Conservation (phyloP, 495 filamentous ascomycete species). For the Chaetomium tenue region DNA sequence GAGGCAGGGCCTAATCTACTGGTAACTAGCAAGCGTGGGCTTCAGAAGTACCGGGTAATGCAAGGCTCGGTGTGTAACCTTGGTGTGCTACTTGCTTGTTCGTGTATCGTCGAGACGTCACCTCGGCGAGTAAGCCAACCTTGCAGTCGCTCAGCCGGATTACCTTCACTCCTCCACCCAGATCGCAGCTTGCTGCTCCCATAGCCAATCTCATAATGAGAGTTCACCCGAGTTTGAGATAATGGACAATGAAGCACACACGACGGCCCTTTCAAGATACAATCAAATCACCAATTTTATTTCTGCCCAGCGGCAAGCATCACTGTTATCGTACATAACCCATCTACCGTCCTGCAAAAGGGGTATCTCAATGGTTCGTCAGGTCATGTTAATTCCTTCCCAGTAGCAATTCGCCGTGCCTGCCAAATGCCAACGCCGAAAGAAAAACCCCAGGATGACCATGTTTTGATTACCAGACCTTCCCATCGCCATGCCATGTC, state of each 20-base stretch:
- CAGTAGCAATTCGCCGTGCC: background rate
- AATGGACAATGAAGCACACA: background rate
- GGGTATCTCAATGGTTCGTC: constrained; percentile 16
- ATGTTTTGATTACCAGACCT: constrained; percentile 11
- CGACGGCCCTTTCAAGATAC: background rate
- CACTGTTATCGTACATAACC: constrained; percentile 14
- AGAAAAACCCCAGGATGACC: constrained; percentile 6
- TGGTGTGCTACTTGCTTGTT: too few species aligned
- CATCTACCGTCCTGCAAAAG: constrained; percentile 20
- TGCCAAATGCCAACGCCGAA: constrained; percentile 14
- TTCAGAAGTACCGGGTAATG: too few species aligned
- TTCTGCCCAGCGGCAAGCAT: background rate
- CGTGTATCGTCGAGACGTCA: too few species aligned
- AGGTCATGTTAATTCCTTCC: constrained; percentile 4
- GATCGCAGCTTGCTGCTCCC: too few species aligned
- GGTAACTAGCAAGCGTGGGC: too few species aligned
- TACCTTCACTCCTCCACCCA: too few species aligned
- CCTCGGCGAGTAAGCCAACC: too few species aligned
- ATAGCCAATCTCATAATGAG: too few species aligned
- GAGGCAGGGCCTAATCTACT: background rate
- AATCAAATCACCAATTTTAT: constrained; percentile 6
- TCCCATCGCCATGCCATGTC: constrained; percentile 8
- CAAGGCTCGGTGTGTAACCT: too few species aligned
- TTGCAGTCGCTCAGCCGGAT: too few species aligned
- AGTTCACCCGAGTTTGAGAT: background rate